A percentile compares a stretch with the other conserved stretches of the same genome.
Conservation (phyloP, 495 filamentous ascomycete genomes). For the Aspergillus sclerotiicarbonarius region DNA sequence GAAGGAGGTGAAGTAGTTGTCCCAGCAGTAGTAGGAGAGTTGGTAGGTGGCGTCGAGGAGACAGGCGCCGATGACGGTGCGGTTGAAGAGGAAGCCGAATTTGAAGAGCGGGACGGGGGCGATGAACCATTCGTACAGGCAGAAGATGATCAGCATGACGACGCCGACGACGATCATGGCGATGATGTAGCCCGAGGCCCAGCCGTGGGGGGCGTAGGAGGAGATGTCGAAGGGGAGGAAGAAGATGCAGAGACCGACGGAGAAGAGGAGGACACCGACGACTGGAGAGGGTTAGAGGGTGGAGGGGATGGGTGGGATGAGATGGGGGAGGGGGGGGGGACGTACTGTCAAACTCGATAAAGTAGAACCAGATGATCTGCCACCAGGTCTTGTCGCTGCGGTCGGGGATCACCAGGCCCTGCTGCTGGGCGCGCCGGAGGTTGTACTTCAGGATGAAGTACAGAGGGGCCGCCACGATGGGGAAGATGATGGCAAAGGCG, state of each 20-base stretch:
- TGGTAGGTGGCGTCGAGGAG: constrained; percentile 57
- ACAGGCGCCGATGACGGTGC: constrained; percentile 64
- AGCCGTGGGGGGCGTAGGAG: constrained; percentile 39
- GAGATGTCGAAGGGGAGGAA: constrained; percentile 58
- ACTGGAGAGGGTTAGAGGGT: constrained; percentile 18
- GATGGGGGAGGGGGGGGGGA: not conserved
- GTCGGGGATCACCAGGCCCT: constrained; percentile 34
- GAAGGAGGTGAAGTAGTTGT: constrained; percentile 64
- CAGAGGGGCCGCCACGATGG: constrained; percentile 51
- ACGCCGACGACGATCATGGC: constrained; percentile 56
- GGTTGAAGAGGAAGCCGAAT: constrained; percentile 57
- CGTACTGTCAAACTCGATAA: constrained; percentile 58
- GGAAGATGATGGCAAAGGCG: constrained; percentile 57
- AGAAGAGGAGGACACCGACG: constrained; percentile 55
- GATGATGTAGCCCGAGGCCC: constrained; percentile 51
- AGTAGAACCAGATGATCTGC: constrained; percentile 49
- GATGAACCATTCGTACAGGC: constrained; percentile 52
- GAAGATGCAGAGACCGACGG: constrained; percentile 56
- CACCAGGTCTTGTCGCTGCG: constrained; percentile 34
- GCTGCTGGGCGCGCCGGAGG: constrained; percentile 52
- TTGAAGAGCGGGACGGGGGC: constrained; percentile 57
- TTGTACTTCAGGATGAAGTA: constrained; percentile 48
- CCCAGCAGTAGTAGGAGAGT: constrained; percentile 53
- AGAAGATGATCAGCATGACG: constrained; percentile 52
- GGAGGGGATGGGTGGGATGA: too few relatives aligned